A percentile compares a stretch with the other conserved stretches of the same genome.
phyloP scores from a whole-genome alignment of 305 asterid genomes.

The Fraxinus velutina region DNA sequence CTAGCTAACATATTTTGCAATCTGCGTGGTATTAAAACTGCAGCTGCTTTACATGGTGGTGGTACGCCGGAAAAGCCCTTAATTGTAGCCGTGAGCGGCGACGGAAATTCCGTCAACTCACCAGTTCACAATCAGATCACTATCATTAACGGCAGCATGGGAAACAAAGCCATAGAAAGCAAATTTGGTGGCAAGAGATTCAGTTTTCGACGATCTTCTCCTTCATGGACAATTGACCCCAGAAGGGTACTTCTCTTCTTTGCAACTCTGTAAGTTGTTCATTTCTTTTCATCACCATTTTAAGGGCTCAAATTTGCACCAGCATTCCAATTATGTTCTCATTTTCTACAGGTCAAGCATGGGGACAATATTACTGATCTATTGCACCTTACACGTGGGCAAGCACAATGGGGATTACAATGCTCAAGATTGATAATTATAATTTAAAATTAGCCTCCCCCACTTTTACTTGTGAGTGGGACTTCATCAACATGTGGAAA shows the following conservation, averaged over 20 bases:
- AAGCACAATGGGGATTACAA: constrained; percentile 28
- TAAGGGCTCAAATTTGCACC: not conserved
- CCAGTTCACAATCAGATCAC: constrained; percentile 46
- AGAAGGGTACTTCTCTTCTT: constrained; percentile 46
- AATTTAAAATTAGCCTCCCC: not conserved
- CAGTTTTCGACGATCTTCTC: constrained; percentile 38
- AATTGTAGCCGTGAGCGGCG: constrained; percentile 24
- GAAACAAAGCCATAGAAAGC: constrained; percentile 27
- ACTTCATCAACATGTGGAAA: not conserved
- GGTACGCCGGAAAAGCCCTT: constrained; percentile 39
- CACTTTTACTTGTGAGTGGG: not conserved
- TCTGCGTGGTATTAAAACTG: not conserved
- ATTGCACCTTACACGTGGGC: constrained; percentile 36
- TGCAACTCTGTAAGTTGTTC: constrained; percentile 50
- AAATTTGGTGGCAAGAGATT: constrained; percentile 28
- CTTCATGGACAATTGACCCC: constrained; percentile 40
- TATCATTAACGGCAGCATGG: constrained; percentile 29
- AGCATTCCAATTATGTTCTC: not conserved
- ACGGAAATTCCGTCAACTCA: constrained; percentile 17
- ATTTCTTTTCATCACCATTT: not conserved
- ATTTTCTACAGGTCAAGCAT: constrained; percentile 42
- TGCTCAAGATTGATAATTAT: constrained; percentile 23
- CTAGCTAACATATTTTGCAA: not conserved
- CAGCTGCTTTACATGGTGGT: constrained; percentile 32
- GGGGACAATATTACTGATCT: constrained; percentile 43